These are phyloP conservation scores for Hirsutella thompsonii DNA, from an alignment of 2,329 filamentous ascomycete genomes.

Conservation along the genomic window DNA sequence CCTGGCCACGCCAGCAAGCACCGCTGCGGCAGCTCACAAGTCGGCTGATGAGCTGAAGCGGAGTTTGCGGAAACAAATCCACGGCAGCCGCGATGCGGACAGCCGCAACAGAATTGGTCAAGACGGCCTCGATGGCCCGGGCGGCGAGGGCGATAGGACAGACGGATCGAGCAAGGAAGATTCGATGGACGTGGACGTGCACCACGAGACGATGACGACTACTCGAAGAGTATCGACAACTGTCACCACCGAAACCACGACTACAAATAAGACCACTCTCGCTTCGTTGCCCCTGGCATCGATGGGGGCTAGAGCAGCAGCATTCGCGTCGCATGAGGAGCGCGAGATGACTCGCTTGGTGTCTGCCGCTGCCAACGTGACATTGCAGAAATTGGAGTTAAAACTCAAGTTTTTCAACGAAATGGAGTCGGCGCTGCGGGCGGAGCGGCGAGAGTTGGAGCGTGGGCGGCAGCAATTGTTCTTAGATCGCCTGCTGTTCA, in stretches of 20 bases:
- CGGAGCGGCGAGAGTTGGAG: constrained; percentile 86
- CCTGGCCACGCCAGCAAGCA: constrained; percentile 78
- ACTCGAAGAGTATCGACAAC: constrained; percentile 31
- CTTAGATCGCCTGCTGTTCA: constrained; percentile 81
- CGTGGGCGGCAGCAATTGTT: constrained; percentile 86
- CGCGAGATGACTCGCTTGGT: constrained; percentile 92
- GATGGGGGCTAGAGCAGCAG: constrained; percentile 74
- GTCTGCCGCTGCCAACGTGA: constrained; percentile 82
- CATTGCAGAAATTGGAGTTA: constrained; percentile 88
- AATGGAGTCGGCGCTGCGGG: constrained; percentile 83
- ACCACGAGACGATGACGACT: constrained; percentile 35
- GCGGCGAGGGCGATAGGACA: constrained; percentile 10
- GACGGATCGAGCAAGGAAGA: constrained; percentile 28
- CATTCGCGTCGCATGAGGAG: constrained; percentile 89
- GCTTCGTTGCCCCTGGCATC: constrained; percentile 75
- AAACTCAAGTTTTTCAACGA: constrained; percentile 95
- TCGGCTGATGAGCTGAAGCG: constrained; percentile 79
- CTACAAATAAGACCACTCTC: constrained; percentile 34
- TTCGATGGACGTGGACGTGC: constrained; percentile 51
- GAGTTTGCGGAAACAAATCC: constrained; percentile 65
- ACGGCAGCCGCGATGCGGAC: constrained; percentile 29
- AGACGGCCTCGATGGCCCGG: constrained; percentile 24
- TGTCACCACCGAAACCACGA: constrained; percentile 37
- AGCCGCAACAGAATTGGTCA: constrained; percentile 44
- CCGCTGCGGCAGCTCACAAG: constrained; percentile 79